These are phyloP conservation scores for Nicotiana tomentosiformis DNA, from an alignment of 257 asterid species.

Conservation along the genomic window DNA sequence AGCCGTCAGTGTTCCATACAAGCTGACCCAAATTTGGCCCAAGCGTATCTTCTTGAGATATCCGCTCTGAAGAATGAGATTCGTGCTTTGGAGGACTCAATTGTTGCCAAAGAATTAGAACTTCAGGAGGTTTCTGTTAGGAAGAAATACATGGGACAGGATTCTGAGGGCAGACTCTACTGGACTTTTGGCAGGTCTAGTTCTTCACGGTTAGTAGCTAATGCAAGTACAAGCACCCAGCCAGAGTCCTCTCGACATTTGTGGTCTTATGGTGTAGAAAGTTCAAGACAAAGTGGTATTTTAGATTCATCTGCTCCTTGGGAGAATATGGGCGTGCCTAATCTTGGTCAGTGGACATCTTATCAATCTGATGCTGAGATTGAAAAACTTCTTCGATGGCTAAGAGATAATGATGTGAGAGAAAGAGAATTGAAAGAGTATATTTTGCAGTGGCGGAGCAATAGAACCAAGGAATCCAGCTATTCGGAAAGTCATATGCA, in stretches of 20 bases:
- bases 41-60: constrained; percentile 36
- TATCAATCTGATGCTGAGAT: constrained; percentile 61
- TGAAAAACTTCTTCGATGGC: constrained; percentile 68
- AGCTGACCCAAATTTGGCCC: constrained; percentile 30
- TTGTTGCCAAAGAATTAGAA: constrained; percentile 56
- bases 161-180: constrained; percentile 74
- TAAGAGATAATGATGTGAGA: constrained; percentile 52
- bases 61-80: constrained; percentile 44
- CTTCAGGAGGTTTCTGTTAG: constrained; percentile 54
- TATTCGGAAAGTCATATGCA: constrained; percentile 35
- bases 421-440: constrained; percentile 79
- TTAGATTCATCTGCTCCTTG: constrained; percentile 25
- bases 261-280: constrained; percentile 1
- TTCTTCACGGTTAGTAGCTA: constrained; percentile 54
- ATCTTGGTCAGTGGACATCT: constrained; percentile 59
- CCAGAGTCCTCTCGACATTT: constrained; percentile 15
- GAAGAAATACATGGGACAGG: constrained; percentile 82
- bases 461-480: constrained; percentile 33
- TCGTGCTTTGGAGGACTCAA: constrained; percentile 44
- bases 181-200: constrained; percentile 57
- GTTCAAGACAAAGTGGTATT: constrained; percentile 14
- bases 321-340: constrained; percentile 39
- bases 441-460: constrained; percentile 49
- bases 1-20: constrained; percentile 21
- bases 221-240: constrained; percentile 38